Evolutionary conservation across 2,329 filamentous ascomycete genomes (phyloP).

Genomic region (Leptographium flavum): DNA sequence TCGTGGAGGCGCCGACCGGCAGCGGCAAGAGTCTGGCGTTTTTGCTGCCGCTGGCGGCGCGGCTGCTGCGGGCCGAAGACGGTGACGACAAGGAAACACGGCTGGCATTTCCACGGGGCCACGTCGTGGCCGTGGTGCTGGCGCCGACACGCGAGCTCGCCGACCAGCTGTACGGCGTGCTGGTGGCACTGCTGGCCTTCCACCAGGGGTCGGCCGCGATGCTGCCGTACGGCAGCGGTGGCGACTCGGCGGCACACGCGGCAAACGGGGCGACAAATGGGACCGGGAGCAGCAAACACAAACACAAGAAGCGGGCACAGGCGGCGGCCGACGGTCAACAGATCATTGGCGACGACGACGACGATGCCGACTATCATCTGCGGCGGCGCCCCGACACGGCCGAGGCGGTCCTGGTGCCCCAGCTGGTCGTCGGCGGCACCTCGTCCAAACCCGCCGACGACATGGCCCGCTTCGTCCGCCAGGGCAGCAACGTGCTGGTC

Average conservation of each 20-base stretch:
- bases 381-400: constrained; percentile 25
- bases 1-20: constrained; percentile 64
- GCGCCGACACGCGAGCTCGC: constrained; percentile 89
- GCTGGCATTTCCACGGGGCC: too few species aligned
- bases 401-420: constrained; percentile 54
- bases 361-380: constrained; percentile 1
- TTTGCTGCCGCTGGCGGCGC: constrained; percentile 64
- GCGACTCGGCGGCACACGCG: neutral
- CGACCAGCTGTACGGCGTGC: constrained; percentile 73
- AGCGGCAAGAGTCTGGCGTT: constrained; percentile 85
- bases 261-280: neutral
- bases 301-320: constrained; percentile 20
- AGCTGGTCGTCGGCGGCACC: constrained; percentile 74
- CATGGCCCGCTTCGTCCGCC: constrained; percentile 67
- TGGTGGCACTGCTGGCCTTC: constrained; percentile 65
- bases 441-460: constrained; percentile 65
- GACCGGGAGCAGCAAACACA: constrained; percentile 13
- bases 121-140: constrained; percentile 81
- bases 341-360: constrained; percentile 9
- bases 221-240: constrained; percentile 29
- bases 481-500: constrained; percentile 77
- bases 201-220: constrained; percentile 64
- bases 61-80: constrained; percentile 49
- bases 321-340: constrained; percentile 9
- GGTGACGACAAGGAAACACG: constrained; percentile 35